These are phyloP conservation scores for Pseudocohnilembus persalinus DNA, from an alignment of 169 alveolate genomes.

Conservation along the genomic window DNA sequence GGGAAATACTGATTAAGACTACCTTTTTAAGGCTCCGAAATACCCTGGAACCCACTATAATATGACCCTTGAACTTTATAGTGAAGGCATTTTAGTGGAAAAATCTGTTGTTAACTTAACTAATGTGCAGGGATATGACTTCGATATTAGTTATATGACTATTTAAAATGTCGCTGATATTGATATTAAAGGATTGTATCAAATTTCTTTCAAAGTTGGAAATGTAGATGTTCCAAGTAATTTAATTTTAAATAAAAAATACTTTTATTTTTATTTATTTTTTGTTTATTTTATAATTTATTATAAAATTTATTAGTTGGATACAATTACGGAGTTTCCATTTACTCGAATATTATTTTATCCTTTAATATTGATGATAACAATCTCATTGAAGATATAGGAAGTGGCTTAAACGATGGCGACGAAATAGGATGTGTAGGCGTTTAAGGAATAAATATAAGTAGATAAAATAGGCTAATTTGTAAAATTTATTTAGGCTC, in stretches of 20 bases:
- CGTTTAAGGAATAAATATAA: not conserved
- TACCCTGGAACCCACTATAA: not conserved
- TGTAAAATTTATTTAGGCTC: not conserved
- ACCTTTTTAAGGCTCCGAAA: not conserved
- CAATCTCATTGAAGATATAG: not conserved
- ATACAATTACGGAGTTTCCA: not conserved
- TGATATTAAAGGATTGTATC: not conserved
- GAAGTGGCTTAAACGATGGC: not conserved
- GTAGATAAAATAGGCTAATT: not conserved
- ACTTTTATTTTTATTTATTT: too few relatives aligned
- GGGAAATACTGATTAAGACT: not conserved
- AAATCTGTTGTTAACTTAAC: not conserved
- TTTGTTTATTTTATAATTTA: not conserved
- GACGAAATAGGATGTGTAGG: not conserved
- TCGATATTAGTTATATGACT: not conserved
- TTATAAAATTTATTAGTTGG: not conserved
- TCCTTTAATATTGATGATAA: not conserved
- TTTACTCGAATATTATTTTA: not conserved
- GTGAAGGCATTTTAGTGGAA: not conserved
- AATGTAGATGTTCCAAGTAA: not conserved
- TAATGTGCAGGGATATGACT: not conserved
- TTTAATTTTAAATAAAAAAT: too few relatives aligned
- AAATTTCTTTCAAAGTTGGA: not conserved
- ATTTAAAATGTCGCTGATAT: not conserved
- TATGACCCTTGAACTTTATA: not conserved